Evolutionary conservation across 768 basidiomycete species (phyloP), one percentile per base, ranked within the genome.

Genomic region (Postia placenta): DNA sequence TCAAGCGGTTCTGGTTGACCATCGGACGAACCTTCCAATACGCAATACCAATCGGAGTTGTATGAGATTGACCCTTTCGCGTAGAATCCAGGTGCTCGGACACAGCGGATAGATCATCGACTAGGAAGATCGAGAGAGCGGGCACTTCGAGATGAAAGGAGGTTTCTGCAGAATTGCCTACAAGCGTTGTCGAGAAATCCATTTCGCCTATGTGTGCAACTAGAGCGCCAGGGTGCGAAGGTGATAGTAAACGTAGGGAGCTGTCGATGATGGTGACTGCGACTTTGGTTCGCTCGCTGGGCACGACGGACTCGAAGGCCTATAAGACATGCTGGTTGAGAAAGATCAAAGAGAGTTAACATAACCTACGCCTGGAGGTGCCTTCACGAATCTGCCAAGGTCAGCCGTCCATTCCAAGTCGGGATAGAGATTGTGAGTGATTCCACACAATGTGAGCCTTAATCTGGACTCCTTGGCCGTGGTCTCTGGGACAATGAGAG

Each of bases 291-390:
- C 85, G 69, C 62, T 98, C 96, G 48, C 76, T 92, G 1, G 96
- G 96, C 14, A 92, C 80, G 11, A 96, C 92, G 20, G 91, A 78
- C 64, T 94, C 94, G 60, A 99, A 99, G 0, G 88, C 86, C 92
- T 82, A 51, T 2, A 30, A 39, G 73, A 42, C 26, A 5, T 28
- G 42, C 25, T 44, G 15, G 39, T 43, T 4, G 20, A 17, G 11
- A 1, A 4, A n/a, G 17, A 28, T 11, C 44, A 33, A 2, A 25
- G 17, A 2, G 23, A 4, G 30, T 26, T 46, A 5, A 37, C 37
- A 28, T 25, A 14, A 35, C 48, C 12, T 36, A 49, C 48, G 15
- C 48, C 48, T 5, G 48, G 48, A 3, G 96, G 96, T 23, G 92
- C 80, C 63, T 90, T 91, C 15, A 72, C 69, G 59, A 92, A 94